Conservation (phyloP, 768 basidiomycete genomes). For the Kwoniella europaea region DNA sequence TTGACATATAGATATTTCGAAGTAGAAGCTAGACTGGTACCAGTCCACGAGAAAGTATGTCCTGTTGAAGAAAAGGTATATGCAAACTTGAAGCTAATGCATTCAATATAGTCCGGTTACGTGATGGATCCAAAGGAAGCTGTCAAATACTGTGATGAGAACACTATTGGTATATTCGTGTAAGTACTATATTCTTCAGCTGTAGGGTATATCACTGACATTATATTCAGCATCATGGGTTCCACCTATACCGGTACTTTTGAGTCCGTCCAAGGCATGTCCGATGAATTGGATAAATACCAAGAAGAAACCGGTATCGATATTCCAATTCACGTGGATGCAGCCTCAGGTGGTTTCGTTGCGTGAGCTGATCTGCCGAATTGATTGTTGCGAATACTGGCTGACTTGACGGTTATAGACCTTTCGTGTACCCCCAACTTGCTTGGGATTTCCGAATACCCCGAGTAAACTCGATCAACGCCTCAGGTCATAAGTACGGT, state of each 20-base stretch:
- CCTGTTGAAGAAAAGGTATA: no score
- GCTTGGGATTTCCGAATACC: conserved; percentile 69
- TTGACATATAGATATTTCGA: conserved; percentile 61
- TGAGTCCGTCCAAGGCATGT: conserved; percentile 85
- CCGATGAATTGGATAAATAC: conserved; percentile 66
- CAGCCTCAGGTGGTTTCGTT: conserved; percentile 67
- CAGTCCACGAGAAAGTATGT: conserved; percentile 65
- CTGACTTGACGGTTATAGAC: conserved; percentile 18
- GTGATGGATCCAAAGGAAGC: conserved; percentile 73
- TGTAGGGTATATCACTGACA: conserved; percentile 60
- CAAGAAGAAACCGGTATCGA: conserved; percentile 62
- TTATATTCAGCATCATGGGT: conserved; percentile 42
- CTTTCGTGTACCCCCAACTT: conserved; percentile 62
- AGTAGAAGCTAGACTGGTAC: conserved; percentile 70
- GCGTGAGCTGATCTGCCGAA: conserved; percentile 62
- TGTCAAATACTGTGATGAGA: conserved; percentile 72
- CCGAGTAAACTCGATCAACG: conserved; percentile 62
- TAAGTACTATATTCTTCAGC: conserved; percentile 57
- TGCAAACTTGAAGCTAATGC: background rate
- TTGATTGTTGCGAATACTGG: background rate
- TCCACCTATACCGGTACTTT: conserved; percentile 66
- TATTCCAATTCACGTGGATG: conserved; percentile 68
- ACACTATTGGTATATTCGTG: conserved; percentile 69
- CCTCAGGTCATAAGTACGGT: conserved; percentile 66
- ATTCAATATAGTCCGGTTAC: conserved; percentile 65